Evolutionary conservation across 768 basidiomycete genomes (phyloP), one percentile per base, ranked within the genome.

Genomic region (Leccinellum albellum): DNA sequence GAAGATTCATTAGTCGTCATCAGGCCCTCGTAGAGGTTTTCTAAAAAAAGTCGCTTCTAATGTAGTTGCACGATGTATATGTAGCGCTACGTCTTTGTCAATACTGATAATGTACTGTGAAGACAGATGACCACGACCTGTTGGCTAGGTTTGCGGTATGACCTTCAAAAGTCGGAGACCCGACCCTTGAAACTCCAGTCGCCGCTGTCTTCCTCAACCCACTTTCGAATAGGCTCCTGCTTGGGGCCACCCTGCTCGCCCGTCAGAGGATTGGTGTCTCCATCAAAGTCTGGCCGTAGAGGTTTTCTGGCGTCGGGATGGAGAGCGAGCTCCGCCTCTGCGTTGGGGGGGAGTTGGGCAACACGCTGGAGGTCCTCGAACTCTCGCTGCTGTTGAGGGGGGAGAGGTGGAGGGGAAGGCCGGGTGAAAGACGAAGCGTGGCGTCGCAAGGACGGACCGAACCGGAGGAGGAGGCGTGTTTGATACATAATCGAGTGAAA

Each of bases 141-240:
- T 17, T 23, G 54, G 33, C 15, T n/a, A n/a, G n/a, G n/a, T n/a
- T n/a, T n/a, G n/a, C n/a, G n/a, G n/a, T n/a, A n/a, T n/a, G n/a
- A n/a, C n/a, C n/a, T n/a, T n/a, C n/a, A n/a, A n/a, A 94, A 94
- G 75, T 94, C 92, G 20, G 90, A 89, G 26, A 91, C 91, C 23
- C 91, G 79, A 12, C 93, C 93, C 64, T 90, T 91, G 75, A 87
- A 91, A 63, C 91, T 94, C 93, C 93, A 95, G 66, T 94, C 93
- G 3, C 88, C 88, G 46, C 79, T 78, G 35, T 78, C 73, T 51
- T 73, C 72, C 6, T 71, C 66, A 17, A 74, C 75, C 83, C 84
- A 87, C 51, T 75, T 79, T 33, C 74, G 68, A 10, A 94, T 81
- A 14, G 94, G 94, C 68, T 96, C 94, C 29, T 76, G 79, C 76